These are phyloP conservation scores for Rhododendron molle DNA, from an alignment of 148 eudicot species.

Conservation along the genomic window DNA sequence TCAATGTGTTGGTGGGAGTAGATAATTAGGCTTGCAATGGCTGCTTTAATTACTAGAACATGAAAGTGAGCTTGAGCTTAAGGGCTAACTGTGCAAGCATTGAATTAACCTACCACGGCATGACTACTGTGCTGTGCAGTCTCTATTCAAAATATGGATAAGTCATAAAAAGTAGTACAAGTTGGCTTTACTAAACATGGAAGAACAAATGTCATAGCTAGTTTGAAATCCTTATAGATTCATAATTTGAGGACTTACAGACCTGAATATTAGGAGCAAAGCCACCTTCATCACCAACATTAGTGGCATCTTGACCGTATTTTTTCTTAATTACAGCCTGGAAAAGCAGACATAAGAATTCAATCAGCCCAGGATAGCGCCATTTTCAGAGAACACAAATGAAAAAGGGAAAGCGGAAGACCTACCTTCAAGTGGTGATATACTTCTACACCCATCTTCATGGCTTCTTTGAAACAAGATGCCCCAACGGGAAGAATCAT, in stretches of 20 bases:
- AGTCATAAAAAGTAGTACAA: background rate
- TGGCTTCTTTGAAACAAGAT: conserved; percentile 83
- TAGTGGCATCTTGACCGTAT: conserved; percentile 97
- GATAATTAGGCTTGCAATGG: background rate
- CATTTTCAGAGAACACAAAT: background rate
- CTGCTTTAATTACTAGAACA: background rate
- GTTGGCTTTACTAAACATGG: background rate
- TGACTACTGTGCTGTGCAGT: background rate
- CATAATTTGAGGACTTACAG: conserved; percentile 2
- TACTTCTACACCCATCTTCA: conserved; percentile 98
- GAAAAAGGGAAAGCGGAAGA: background rate
- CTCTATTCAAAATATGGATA: background rate
- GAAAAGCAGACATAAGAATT: conserved; percentile 14
- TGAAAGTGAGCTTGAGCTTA: background rate
- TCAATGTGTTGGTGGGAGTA: background rate
- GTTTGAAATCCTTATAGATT: background rate
- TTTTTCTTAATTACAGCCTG: conserved; percentile 98
- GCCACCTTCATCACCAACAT: conserved; percentile 67
- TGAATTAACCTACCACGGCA: background rate
- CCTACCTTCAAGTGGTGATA: conserved; percentile 82
- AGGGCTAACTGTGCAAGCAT: background rate
- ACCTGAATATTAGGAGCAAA: conserved; percentile 99
- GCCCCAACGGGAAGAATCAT: conserved; percentile 95
- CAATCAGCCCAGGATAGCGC: background rate
- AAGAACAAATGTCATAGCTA: background rate